These are phyloP conservation scores for Rhodotorula mucilaginosa DNA, from an alignment of 1,284 basidiomycete genomes.

Conservation along the genomic window DNA sequence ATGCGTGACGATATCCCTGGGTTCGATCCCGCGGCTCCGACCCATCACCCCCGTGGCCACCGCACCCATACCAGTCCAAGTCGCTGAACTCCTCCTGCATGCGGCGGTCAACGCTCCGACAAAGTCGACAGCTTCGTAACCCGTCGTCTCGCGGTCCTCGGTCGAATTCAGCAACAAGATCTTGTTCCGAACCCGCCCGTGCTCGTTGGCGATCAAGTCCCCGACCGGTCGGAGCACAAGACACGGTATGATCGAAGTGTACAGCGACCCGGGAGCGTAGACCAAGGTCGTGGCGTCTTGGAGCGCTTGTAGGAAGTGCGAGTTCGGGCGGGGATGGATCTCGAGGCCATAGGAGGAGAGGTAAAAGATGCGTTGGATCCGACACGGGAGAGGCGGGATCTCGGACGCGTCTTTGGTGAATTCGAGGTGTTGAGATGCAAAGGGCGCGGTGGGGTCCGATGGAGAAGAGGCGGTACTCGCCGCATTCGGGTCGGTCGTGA, in stretches of 20 bases:
- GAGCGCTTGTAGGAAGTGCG: conserved; percentile 63
- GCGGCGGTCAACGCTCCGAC: conserved; percentile 24
- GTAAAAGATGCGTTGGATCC: conserved; percentile 70
- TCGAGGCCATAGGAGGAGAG: conserved; percentile 84
- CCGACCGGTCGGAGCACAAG: conserved; percentile 81
- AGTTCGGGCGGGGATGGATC: conserved; percentile 40
- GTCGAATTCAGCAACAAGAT: conserved; percentile 79
- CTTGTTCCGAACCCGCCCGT: conserved; percentile 63
- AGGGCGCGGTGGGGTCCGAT: not conserved
- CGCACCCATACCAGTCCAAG: not conserved
- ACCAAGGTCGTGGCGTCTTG: conserved; percentile 39
- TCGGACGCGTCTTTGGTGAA: conserved; percentile 61
- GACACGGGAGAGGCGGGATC: conserved; percentile 45
- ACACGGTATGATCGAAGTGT: conserved; percentile 72
- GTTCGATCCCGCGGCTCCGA: not conserved
- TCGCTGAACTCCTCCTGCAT: conserved; percentile 2
- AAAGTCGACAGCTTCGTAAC: conserved; percentile 76
- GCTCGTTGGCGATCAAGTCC: conserved; percentile 61
- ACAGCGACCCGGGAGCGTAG: conserved; percentile 39
- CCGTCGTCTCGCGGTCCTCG: conserved; percentile 87
- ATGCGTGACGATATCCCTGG: conserved; percentile 64
- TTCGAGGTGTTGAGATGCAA: conserved; percentile 57
- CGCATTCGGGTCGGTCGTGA: not conserved
- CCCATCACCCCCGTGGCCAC: not conserved
- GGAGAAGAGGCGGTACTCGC: not conserved